phyloP scores from a whole-genome alignment of 306 rosid genomes.

The Sindora glabra region DNA sequence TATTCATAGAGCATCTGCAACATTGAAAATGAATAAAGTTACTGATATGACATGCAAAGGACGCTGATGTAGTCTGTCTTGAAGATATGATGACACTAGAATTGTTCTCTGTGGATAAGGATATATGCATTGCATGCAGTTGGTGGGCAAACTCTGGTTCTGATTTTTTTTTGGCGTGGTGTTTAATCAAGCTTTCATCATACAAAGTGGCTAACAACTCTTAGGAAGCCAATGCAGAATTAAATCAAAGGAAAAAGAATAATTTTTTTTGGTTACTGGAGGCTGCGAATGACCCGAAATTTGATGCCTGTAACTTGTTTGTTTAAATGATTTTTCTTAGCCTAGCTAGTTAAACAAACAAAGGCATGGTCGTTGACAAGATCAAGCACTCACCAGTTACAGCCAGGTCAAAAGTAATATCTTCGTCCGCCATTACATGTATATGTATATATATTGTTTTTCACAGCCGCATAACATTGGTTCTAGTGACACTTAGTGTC shows the following conservation, averaged over 20 bases:
- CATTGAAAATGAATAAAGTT: conserved; percentile 11
- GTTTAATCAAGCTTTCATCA: conserved; percentile 9
- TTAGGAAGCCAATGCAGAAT: not conserved
- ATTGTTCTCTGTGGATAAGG: conserved; percentile 21
- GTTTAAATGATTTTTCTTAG: conserved; percentile 12
- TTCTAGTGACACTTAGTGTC: too few species aligned
- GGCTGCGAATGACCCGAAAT: conserved; percentile 22
- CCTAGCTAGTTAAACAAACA: conserved; percentile 3
- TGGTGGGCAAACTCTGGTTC: not conserved
- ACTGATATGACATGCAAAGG: conserved; percentile 13
- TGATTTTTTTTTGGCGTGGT: not conserved
- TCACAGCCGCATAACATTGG: too few species aligned
- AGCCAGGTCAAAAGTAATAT: too few species aligned
- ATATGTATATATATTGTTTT: too few species aligned
- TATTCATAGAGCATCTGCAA: not conserved
- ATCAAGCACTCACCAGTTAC: too few species aligned
- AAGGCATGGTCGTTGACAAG: conserved; percentile 1
- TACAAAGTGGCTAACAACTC: not conserved
- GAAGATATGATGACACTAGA: conserved; percentile 11
- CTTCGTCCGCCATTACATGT: too few species aligned
- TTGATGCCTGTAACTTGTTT: conserved; percentile 21
- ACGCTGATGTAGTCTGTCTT: conserved; percentile 4
- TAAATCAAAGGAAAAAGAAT: conserved; percentile 13
- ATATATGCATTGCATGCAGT: not conserved
- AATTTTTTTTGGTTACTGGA: conserved; percentile 8